Evolutionary conservation across 345 rosid species (phyloP), one percentile per base, ranked within the genome.

Genomic region (Fremontodendron californicum): DNA sequence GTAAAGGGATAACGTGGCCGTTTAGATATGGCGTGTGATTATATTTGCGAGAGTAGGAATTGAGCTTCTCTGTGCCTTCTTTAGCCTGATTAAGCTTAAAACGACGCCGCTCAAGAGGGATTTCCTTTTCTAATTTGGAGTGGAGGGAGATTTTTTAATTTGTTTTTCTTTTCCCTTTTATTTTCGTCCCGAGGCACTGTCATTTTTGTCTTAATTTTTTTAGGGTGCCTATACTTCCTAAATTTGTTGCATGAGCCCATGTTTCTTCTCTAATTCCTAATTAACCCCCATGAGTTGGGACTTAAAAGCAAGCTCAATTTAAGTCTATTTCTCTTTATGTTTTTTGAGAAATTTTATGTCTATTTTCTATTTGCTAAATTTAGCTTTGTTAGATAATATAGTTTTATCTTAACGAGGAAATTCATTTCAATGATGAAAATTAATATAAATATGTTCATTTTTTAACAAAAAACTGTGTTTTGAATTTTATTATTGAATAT

Each of bases 51-150:
- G 57, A 74, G 69, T 74, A 27, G 27, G 52, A 60, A 4, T 27
- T 6, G 42, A 43, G 45, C 27, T 7, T 71, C 62, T 19, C 5
- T 35, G 6, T n/a, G 70, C 5, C 5, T 65, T n/a, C 29, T 65
- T 40, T 21, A 9, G 45, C 48, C 16, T n/a, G 29, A 35, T 31
- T 33, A 29, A 49, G 10, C 5, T 55, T 6, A 10, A 74, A 61
- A 74, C 77, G 77, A 10, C 69, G 31, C 51, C 77, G 77, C 13
- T 18, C 4, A n/a, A 12, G 18, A 37, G 15, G 9, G 55, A 69
- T 12, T 60, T 60, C 21, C 15, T 1, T 65, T 29, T 69, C 27
- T 27, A 23, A 49, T n/a, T 55, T 37, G 51, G 48, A 55, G 13
- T 25, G 68, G 52, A 40, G 68, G 67, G 40, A 42, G 9, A 7